These are phyloP conservation scores for Rhynchospora pubera DNA, from an alignment of 176 grass and related monocot genomes.

Conservation along the genomic window DNA sequence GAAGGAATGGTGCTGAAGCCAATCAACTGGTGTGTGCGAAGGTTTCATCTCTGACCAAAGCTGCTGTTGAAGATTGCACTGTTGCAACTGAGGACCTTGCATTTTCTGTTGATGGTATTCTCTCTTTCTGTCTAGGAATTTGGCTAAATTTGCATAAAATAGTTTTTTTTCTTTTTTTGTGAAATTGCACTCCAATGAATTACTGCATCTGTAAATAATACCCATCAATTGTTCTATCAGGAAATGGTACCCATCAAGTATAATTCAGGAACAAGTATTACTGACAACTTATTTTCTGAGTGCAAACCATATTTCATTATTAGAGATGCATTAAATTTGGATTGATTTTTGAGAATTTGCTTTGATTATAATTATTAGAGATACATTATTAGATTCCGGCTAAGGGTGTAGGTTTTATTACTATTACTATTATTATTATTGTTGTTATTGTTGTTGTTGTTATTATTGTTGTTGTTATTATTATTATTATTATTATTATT, in stretches of 20 bases:
- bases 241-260: background rate
- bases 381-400: no score
- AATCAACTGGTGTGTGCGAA: slow-evolving; percentile 33
- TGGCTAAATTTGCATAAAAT: background rate
- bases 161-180: background rate
- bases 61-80: slow-evolving; percentile 42
- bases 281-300: background rate
- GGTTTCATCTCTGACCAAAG: slow-evolving; percentile 33
- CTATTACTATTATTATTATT: no score
- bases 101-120: slow-evolving; percentile 49
- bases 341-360: background rate
- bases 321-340: slow-evolving; percentile 32
- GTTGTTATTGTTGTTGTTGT: no score
- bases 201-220: background rate
- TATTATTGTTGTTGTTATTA: no score
- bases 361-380: background rate
- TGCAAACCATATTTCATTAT: background rate
- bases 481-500: no score
- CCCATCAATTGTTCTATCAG: background rate
- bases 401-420: no score
- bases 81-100: slow-evolving; percentile 36
- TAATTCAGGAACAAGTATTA: background rate
- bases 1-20: slow-evolving; percentile 46
- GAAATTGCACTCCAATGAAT: background rate
- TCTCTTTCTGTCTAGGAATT: background rate